These are phyloP conservation scores for Lepidium didymum DNA, from an alignment of 345 rosid species.

Conservation along the genomic window DNA sequence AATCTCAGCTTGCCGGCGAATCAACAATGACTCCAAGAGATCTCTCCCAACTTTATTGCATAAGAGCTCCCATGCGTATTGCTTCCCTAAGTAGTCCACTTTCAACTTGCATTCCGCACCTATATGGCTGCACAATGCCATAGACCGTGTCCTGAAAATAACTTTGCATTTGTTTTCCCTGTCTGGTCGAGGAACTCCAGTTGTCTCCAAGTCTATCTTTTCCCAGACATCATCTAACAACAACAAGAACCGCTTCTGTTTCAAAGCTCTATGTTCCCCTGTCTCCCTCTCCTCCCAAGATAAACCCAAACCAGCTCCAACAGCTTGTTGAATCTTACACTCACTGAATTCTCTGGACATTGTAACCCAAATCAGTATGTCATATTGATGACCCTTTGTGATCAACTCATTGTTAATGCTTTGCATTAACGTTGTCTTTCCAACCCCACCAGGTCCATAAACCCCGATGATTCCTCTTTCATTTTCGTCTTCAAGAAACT, in stretches of 20 bases:
- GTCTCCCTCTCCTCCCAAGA: constrained; percentile 32
- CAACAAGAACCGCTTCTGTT: constrained; percentile 27
- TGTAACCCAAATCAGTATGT: constrained; percentile 36
- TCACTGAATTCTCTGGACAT: constrained; percentile 29
- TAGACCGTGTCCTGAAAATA: constrained; percentile 30
- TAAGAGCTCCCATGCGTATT: constrained; percentile 27
- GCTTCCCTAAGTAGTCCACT: constrained; percentile 18
- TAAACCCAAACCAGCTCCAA: constrained; percentile 32
- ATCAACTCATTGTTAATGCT: constrained; percentile 28
- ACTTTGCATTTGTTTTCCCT: constrained; percentile 27
- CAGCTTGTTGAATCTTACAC: constrained; percentile 30
- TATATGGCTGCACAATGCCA: constrained; percentile 22
- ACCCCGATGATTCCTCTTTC: constrained; percentile 22
- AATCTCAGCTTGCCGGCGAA: constrained; percentile 27
- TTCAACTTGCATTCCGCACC: constrained; percentile 19
- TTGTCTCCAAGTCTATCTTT: constrained; percentile 30
- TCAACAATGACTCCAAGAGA: constrained; percentile 18
- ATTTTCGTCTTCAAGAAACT: constrained; percentile 11
- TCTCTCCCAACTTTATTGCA: constrained; percentile 16
- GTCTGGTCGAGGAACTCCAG: constrained; percentile 38
- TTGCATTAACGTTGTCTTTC: constrained; percentile 29
- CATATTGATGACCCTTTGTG: constrained; percentile 20
- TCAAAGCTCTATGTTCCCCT: constrained; percentile 33
- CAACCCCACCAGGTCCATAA: constrained; percentile 29
- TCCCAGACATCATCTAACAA: constrained; percentile 44